Conservation (phyloP, 1,284 basidiomycete species). For the Ustanciosporium gigantosporum region DNA sequence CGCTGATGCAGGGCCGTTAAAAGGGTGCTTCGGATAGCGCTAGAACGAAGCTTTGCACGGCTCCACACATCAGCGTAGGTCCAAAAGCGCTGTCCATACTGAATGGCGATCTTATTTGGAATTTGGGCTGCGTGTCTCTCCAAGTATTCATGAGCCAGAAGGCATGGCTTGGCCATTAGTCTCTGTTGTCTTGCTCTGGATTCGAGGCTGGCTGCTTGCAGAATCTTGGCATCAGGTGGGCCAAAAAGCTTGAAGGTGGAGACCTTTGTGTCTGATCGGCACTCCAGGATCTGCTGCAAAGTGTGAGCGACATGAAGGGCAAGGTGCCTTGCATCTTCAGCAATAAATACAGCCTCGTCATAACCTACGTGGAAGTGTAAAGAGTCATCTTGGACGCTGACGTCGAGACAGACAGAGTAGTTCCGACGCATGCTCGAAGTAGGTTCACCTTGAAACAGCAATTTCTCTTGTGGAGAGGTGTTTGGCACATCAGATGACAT, state of each 20-base stretch:
- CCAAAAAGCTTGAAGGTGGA: not conserved
- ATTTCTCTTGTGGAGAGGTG: not conserved
- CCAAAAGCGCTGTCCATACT: constrained; percentile 1
- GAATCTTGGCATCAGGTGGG: not conserved
- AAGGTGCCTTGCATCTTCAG: not conserved
- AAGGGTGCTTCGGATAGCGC: not conserved
- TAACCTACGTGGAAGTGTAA: not conserved
- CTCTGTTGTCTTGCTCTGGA: not conserved
- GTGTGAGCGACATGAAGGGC: not conserved
- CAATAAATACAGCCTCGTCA: not conserved
- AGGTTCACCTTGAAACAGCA: not conserved
- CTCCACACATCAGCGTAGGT: not conserved
- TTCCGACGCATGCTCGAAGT: not conserved
- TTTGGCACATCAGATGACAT: constrained; percentile 1
- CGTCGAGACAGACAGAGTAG: not conserved
- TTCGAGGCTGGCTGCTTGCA: not conserved
- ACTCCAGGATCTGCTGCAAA: not conserved
- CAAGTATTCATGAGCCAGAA: not conserved
- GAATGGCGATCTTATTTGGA: constrained; percentile 3
- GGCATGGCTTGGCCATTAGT: not conserved
- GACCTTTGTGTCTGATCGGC: not conserved
- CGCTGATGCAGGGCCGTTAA: not conserved
- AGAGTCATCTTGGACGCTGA: not conserved
- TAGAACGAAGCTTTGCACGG: not conserved
- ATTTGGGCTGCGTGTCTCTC: not conserved